Evolutionary conservation across 306 rosid genomes (phyloP), one percentile per base, ranked within the genome.

Genomic region (Rosa lucieae): DNA sequence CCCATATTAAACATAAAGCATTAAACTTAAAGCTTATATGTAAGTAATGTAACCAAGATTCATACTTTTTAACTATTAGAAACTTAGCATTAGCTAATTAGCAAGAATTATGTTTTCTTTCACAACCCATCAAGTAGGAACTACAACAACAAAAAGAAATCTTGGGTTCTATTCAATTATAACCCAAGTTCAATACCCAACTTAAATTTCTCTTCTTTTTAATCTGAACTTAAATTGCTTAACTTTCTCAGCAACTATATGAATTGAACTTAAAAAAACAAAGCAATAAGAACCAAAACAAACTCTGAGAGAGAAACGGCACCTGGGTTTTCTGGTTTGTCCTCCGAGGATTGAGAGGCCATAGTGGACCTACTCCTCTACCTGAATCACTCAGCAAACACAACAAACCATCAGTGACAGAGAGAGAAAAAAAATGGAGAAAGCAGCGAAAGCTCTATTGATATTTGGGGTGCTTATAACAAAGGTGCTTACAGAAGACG

Each of bases 261-360:
- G 58, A 61, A 47, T 53, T 26, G 37, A 6, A 46, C 12, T 56
- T n/a, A 21, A 18, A 35, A 2, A 26, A 55, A 51, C 15, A 46
- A 70, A 21, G 29, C 49, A 46, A 7, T 4, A 20, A 14, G n/a
- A 77, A 53, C 13, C 1, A 49, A 20, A 77, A 13, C 58, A 58
- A 20, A 58, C 21, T 46, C 43, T 29, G 67, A 42, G 32, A 52
- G 43, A 55, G 12, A 17, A 35, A 21, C 8, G 46, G 73, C 40
- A 93, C 98, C 97, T 84, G 83, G 81, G 62, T 81, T 85, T n/a
- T 68, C 81, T 17, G 76, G 47, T 35, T 84, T 84, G 3, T 73
- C 82, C 9, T 81, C 75, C 67, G 74, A 82, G 42, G 88, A 80
- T 71, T 91, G 86, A 39, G 87, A 42, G 72, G 89, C 87, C 93